Evolutionary conservation across 1,284 basidiomycete genomes (phyloP), one percentile per base, ranked within the genome.

Genomic region (Sanguinoderma infundibulare): DNA sequence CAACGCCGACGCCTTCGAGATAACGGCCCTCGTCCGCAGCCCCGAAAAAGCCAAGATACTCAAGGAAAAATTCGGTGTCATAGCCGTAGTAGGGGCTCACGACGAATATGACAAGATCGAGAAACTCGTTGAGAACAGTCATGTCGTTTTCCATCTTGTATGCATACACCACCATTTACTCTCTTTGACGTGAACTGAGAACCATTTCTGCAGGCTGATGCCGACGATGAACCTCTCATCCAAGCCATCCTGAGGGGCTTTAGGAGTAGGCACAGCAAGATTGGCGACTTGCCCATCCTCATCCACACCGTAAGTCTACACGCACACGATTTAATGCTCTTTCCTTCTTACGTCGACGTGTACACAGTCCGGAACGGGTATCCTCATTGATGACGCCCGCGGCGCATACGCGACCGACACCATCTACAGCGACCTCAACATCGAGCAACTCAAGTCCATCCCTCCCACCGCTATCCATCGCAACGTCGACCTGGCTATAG

Each of bases 251-350:
- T 86, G 42, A 70, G 67, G 10, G 84, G 84, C 0, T 62, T 82
- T 56, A 79, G 77, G 71, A 77, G 75, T 55, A 73, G 79, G 32
- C 76, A 79, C 58, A 74, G 79, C 24, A 72, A 67, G 28, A 77
- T 76, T n/a, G 81, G 81, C 9, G 77, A 73, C 12, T 61, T 72
- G 6, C 77, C 82, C 1, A 77, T 80, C 42, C 74, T 83, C 39
- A 84, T 87, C 46, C 81, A 86, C 67, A 85, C 83, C 0, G 84
- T 85, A 63, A 55, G 80, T 72, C 15, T 22, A 12, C 3, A 9
- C 36, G 22, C 4, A 40, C 24, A 30, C 32, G n/a, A 8, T 35
- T 17, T 22, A 0, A 24, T 12, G 20, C 12, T 36, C 32, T 6
- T 10, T 17, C n/a, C 5, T 15, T 8, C 36, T 34, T 46, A n/a